These are phyloP conservation scores for Lentinula lateritia DNA, from an alignment of 768 basidiomycete genomes.

Conservation along the genomic window DNA sequence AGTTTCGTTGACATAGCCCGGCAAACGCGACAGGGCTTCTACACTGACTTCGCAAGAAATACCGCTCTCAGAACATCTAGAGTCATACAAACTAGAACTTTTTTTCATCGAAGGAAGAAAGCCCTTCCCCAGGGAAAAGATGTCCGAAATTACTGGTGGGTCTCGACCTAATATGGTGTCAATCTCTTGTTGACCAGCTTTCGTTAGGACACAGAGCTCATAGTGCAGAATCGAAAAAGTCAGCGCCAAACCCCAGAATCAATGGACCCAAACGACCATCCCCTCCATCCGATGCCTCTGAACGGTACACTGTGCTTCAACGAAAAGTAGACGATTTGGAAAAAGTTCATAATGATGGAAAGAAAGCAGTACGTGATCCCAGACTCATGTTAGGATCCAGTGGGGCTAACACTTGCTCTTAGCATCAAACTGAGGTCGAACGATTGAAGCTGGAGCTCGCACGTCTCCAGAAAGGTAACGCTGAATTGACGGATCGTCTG, in stretches of 20 bases:
- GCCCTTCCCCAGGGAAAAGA: conserved; percentile 48
- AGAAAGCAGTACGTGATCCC: conserved; percentile 47
- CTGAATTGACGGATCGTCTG: conserved; percentile 46
- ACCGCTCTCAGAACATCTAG: neutral
- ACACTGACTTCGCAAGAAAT: too few species aligned
- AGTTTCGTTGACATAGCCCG: too few species aligned
- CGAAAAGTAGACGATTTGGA: conserved; percentile 63
- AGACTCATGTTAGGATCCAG: neutral
- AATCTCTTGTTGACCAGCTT: neutral
- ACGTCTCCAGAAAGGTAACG: conserved; percentile 36
- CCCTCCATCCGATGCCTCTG: conserved; percentile 15
- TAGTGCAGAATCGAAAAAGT: neutral
- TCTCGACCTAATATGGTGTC: neutral
- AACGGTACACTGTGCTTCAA: conserved; percentile 52
- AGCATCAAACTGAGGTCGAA: conserved; percentile 63
- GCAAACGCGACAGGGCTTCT: too few species aligned
- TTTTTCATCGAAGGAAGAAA: conserved; percentile 35
- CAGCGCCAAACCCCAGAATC: neutral
- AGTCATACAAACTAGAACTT: too few species aligned
- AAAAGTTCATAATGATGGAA: conserved; percentile 55
- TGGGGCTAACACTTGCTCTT: neutral
- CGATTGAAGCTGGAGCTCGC: conserved; percentile 52
- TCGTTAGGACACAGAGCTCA: neutral
- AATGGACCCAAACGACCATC: neutral
- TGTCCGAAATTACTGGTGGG: conserved; percentile 37